Conservation (phyloP, 257 asterid species). For the Knoxia roxburghii region DNA sequence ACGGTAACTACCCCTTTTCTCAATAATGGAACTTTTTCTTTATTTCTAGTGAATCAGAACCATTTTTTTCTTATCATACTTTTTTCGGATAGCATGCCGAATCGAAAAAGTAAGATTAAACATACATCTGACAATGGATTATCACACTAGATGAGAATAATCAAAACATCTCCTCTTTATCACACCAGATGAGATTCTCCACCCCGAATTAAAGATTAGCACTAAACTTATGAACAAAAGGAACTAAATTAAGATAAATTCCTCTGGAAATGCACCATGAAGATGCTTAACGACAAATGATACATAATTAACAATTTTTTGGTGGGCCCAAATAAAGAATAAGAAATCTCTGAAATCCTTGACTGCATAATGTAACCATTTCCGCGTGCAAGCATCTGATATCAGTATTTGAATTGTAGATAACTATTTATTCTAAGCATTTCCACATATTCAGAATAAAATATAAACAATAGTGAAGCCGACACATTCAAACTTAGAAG, state of each 20-base stretch:
- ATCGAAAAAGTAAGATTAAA: neutral
- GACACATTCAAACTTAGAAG: slow-evolving; percentile 4
- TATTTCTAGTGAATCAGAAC: slow-evolving; percentile 6
- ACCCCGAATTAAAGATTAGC: too few species aligned
- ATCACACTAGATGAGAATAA: neutral
- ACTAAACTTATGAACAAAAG: neutral
- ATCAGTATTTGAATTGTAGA: neutral
- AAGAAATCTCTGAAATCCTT: slow-evolving; percentile 15
- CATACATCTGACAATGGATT: neutral
- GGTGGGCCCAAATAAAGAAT: slow-evolving; percentile 36
- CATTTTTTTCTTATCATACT: neutral
- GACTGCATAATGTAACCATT: slow-evolving; percentile 29
- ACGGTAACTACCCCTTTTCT: neutral
- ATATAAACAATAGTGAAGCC: slow-evolving; percentile 7
- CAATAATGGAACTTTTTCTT: neutral
- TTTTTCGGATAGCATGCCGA: neutral
- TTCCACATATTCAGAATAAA: too few species aligned
- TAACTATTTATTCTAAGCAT: slow-evolving; percentile 8
- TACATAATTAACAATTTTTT: slow-evolving; percentile 17
- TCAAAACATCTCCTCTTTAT: too few species aligned
- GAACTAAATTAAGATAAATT: neutral
- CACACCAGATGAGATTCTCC: neutral
- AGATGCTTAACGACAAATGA: slow-evolving; percentile 24
- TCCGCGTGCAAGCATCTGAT: slow-evolving; percentile 19
- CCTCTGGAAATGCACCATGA: slow-evolving; percentile 9